Percentiles rank a stretch among this genome's conserved stretches.
These are phyloP conservation scores for Entoloma clypeatum DNA, from an alignment of 1,284 basidiomycete species.

Conservation along the genomic window DNA sequence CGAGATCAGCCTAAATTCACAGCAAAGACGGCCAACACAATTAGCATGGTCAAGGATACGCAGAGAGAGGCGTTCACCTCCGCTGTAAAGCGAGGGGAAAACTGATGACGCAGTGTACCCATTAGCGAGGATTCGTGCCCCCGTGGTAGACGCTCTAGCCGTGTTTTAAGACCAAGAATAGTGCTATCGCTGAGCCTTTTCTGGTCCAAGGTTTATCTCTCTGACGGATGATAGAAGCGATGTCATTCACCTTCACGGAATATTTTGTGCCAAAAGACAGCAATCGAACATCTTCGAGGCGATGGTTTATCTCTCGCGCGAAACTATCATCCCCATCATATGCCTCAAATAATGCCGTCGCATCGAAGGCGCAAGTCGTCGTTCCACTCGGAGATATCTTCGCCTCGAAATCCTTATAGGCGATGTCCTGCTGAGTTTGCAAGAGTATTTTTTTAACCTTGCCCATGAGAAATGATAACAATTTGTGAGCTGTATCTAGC, in stretches of 20 bases:
- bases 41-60: background rate
- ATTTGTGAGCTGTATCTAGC: too few relatives aligned
- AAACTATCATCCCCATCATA: conserved; percentile 23
- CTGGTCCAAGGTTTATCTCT: conserved; percentile 26
- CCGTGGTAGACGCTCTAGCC: conserved; percentile 26
- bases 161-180: conserved; percentile 30
- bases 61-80: conserved; percentile 35
- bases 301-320: conserved; percentile 28
- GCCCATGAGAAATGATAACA: too few relatives aligned
- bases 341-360: conserved; percentile 41
- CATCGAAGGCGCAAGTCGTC: conserved; percentile 43
- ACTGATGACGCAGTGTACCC: conserved; percentile 62
- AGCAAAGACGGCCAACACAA: background rate
- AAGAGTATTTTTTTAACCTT: conserved; percentile 46
- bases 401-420: conserved; percentile 42
- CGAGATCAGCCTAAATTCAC: conserved; percentile 26
- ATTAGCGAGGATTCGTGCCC: conserved; percentile 34
- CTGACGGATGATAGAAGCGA: conserved; percentile 11
- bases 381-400: conserved; percentile 48
- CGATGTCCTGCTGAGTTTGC: conserved; percentile 37
- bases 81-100: conserved; percentile 50
- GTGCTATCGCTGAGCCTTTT: conserved; percentile 39
- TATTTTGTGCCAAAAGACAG: conserved; percentile 35
- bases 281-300: conserved; percentile 32
- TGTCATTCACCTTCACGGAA: conserved; percentile 35